A percentile compares a stretch with the other conserved stretches of the same genome.
These are phyloP conservation scores for Vachellia pachyceras DNA, from an alignment of 306 rosid genomes.

Conservation along the genomic window DNA sequence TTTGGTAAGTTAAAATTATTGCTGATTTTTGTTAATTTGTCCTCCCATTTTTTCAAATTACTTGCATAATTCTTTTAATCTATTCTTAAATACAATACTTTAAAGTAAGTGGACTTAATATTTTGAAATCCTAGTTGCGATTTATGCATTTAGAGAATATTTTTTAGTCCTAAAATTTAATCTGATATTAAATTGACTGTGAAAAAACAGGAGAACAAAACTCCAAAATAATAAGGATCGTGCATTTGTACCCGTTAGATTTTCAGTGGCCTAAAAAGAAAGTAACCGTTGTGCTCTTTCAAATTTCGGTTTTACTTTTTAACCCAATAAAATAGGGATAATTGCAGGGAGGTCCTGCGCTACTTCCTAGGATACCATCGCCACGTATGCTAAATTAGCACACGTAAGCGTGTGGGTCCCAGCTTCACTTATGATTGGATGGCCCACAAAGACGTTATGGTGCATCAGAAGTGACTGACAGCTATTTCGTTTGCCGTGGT, in stretches of 20 bases:
- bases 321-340: background rate
- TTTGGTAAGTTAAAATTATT: too few species aligned
- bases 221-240: background rate
- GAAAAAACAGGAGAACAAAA: background rate
- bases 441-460: background rate
- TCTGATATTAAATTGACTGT: background rate
- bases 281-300: background rate
- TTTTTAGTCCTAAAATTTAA: too few species aligned
- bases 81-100: too few species aligned
- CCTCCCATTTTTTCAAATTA: too few species aligned
- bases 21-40: too few species aligned
- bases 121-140: too few species aligned
- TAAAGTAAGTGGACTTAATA: too few species aligned
- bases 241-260: background rate
- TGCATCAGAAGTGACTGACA: constrained; percentile 25
- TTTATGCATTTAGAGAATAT: too few species aligned
- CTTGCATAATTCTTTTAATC: too few species aligned
- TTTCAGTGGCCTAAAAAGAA: background rate
- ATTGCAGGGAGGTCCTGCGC: background rate
- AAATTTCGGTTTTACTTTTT: background rate
- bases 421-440: background rate
- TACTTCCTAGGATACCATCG: background rate
- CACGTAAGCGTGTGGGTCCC: constrained; percentile 28
- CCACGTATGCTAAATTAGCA: constrained; percentile 30
- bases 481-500: background rate